Conservation (phyloP, 148 eudicot genomes). For the Limonium bicolor region DNA sequence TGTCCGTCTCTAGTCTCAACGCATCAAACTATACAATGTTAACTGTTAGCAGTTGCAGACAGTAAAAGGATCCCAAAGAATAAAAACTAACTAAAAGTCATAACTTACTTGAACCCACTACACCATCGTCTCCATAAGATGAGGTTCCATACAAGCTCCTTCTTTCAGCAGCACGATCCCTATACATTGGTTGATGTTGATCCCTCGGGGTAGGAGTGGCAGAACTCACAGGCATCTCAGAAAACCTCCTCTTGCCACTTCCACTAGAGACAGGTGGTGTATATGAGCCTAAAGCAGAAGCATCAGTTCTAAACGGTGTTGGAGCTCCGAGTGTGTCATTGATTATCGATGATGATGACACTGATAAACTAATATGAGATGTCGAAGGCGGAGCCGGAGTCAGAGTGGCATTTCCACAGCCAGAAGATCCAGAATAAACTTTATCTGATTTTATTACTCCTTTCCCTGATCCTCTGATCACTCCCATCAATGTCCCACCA, state of each 20-base stretch:
- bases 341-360: conserved; percentile 14
- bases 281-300: conserved; percentile 73
- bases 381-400: conserved; percentile 11
- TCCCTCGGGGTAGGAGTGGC: conserved; percentile 21
- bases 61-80: neutral
- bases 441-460: conserved; percentile 55
- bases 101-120: conserved; percentile 72
- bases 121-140: conserved; percentile 50
- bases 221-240: conserved; percentile 60
- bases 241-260: conserved; percentile 85
- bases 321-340: conserved; percentile 26
- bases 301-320: conserved; percentile 74
- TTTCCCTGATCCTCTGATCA: conserved; percentile 78
- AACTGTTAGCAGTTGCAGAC: neutral
- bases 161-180: conserved; percentile 98
- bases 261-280: conserved; percentile 41
- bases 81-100: conserved; percentile 3
- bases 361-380: conserved; percentile 3
- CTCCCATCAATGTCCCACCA: conserved; percentile 63
- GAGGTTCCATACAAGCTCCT: conserved; percentile 83
- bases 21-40: no score
- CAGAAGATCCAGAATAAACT: conserved; percentile 29
- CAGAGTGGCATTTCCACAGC: conserved; percentile 10
- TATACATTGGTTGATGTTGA: conserved; percentile 59
- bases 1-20: no score